Percentiles rank a stretch among this genome's conserved stretches.
phyloP scores from a whole-genome alignment of 2,329 filamentous ascomycete species.

The Macrophomina phaseolina region DNA sequence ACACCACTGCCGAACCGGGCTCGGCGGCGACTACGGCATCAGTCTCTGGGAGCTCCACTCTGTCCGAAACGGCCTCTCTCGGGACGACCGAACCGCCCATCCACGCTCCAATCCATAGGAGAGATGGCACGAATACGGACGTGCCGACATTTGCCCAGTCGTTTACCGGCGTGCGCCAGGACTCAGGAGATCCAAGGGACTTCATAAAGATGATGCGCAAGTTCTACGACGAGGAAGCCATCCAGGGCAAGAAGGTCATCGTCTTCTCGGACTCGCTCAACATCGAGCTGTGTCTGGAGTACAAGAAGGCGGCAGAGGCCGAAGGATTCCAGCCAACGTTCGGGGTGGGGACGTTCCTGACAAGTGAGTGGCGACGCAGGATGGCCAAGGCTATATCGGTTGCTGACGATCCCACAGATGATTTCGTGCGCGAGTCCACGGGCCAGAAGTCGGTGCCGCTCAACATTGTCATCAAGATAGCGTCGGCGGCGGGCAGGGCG shows the following conservation, averaged over 20 bases:
- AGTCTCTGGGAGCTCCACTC: constrained; percentile 50
- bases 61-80: constrained; percentile 44
- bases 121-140: constrained; percentile 36
- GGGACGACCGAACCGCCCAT: constrained; percentile 50
- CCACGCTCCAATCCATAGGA: constrained; percentile 47
- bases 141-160: constrained; percentile 74
- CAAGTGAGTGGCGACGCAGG: constrained; percentile 59
- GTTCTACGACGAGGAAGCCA: constrained; percentile 78
- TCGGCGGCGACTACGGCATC: constrained; percentile 48
- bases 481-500: constrained; percentile 77
- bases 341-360: constrained; percentile 93
- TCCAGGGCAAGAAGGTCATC: constrained; percentile 82
- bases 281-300: constrained; percentile 87
- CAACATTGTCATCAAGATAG: constrained; percentile 98
- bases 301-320: constrained; percentile 81
- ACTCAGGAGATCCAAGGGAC: constrained; percentile 82
- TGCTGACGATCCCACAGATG: constrained; percentile 58
- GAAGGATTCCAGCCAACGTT: constrained; percentile 86
- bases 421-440: constrained; percentile 72
- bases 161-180: constrained; percentile 85
- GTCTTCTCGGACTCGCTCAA: constrained; percentile 97
- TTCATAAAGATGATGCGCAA: constrained; percentile 80
- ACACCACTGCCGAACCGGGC: constrained; percentile 49
- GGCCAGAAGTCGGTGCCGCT: constrained; percentile 85
- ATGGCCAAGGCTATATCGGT: constrained; percentile 12